Percentiles rank a stretch among this genome's conserved stretches.
Evolutionary conservation across 2,329 filamentous ascomycete genomes (phyloP).

Genomic region (Claviceps quebecensis): DNA sequence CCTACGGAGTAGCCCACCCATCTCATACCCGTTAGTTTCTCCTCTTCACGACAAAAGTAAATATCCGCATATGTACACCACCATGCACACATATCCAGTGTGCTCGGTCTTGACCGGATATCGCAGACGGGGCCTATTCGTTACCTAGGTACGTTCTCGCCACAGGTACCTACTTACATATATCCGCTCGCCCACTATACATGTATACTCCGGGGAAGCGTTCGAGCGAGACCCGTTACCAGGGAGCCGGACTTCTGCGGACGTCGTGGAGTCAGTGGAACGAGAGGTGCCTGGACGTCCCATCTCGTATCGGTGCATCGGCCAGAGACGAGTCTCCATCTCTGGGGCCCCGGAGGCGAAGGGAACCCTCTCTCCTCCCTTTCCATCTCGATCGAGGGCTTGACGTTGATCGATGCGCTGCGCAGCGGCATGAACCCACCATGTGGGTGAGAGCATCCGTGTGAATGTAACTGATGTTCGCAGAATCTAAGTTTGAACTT

Average conservation of each 20-base stretch:
- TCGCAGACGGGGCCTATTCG: not conserved
- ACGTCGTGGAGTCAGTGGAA: not conserved
- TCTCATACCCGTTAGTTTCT: not conserved
- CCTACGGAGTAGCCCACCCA: not conserved
- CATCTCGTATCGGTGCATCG: not conserved
- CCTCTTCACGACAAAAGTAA: not conserved
- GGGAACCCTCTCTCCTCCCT: too few relatives aligned
- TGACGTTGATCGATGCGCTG: slow-evolving; percentile 1
- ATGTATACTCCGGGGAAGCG: not conserved
- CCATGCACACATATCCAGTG: not conserved
- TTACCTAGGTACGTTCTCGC: not conserved
- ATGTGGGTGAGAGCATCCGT: not conserved
- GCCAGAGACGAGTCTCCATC: not conserved
- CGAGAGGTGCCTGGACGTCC: not conserved
- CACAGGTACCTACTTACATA: not conserved
- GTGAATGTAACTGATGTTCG: not conserved
- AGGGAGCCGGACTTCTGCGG: slow-evolving; percentile 1
- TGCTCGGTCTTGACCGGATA: not conserved
- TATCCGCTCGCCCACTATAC: not conserved
- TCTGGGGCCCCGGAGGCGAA: not conserved
- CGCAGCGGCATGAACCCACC: slow-evolving; percentile 1
- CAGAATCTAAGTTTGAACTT: not conserved
- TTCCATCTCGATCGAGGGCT: not conserved
- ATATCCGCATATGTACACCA: too few relatives aligned
- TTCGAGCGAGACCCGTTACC: not conserved